Base-by-base conservation (phyloP, 208 protist species). In the Acanthamoeba sp. region DNA sequence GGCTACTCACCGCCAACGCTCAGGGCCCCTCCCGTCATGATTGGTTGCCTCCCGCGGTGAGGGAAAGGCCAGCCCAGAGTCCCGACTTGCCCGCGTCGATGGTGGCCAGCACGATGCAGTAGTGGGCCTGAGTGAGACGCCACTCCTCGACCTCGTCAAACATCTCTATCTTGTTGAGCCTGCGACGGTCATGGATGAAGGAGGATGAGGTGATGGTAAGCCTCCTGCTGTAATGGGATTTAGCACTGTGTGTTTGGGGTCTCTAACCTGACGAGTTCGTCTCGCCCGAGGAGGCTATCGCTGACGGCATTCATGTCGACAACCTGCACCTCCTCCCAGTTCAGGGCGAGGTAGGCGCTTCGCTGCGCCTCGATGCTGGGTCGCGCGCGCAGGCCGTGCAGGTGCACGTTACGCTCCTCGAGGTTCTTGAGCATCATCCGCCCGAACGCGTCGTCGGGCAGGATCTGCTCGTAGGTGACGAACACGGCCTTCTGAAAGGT, bases 401-500 rank as follows among this genome's bases (percentile, higher is more conserved):
- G 55, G 7, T 42, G 82, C 55, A 89, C 55, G 57, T 89, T 66
- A 9, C 82, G 45, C 45, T 89, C 82, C 82, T 69, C 59, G 9
- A 92, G 62, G 42, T 76, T 92, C 40, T 55, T 69, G 38, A 92
- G 40, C 87, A 92, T 92, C 59, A 92, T 57, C 2, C 62, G 87
- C 27, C 87, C 87, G 29, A 92, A 92, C 12, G 59, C 38, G 62
- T 92, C 87, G 40, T 92, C 22, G 22, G 87, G 87, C 34, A 92
- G 92, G 4, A 94, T 94, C 62, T 94, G 92, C 45, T 94, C 92
- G 50, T 94, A 94, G 7, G 42, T 69, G 22, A 90, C 62, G 62
- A 94, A 94, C 29, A 80, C 57, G 1, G 42, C 34, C 32, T 29
- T 34, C 27, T 50, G 3, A 6, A 94, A 73, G 10, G 34, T 29